phyloP scores from a whole-genome alignment of 75 land plant species.

The Cryptomeria japonica region DNA sequence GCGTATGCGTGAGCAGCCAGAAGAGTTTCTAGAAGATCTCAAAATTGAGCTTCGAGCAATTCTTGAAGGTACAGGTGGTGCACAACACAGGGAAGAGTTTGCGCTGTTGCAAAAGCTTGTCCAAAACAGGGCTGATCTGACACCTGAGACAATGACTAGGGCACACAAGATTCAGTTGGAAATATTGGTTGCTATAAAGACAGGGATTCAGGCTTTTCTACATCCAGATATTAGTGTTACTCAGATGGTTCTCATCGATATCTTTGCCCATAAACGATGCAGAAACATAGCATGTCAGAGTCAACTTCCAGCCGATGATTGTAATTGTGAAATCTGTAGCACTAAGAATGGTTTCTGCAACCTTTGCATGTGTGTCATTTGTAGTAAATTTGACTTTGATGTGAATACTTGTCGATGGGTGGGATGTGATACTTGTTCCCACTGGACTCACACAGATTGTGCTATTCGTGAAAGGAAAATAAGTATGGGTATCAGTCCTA shows the following conservation, averaged over 20 bases:
- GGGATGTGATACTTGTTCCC: slow-evolving; percentile 94
- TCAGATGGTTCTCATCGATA: slow-evolving; percentile 78
- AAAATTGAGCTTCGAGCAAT: slow-evolving; percentile 70
- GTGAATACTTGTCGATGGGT: slow-evolving; percentile 96
- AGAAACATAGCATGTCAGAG: slow-evolving; percentile 89
- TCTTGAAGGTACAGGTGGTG: slow-evolving; percentile 78
- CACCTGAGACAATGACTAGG: slow-evolving; percentile 56
- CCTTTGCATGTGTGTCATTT: slow-evolving; percentile 94
- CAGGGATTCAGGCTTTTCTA: slow-evolving; percentile 91
- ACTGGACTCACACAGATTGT: slow-evolving; percentile 99
- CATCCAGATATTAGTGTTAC: slow-evolving; percentile 83
- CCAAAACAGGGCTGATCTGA: slow-evolving; percentile 70
- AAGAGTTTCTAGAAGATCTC: slow-evolving; percentile 78
- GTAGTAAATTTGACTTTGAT: slow-evolving; percentile 95
- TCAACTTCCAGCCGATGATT: slow-evolving; percentile 89
- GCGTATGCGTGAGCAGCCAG: slow-evolving; percentile 75
- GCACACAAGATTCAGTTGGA: slow-evolving; percentile 87
- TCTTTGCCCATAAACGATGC: slow-evolving; percentile 84
- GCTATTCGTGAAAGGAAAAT: slow-evolving; percentile 80
- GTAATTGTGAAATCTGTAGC: slow-evolving; percentile 80
- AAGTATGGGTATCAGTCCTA: slow-evolving; percentile 63
- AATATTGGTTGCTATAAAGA: slow-evolving; percentile 87
- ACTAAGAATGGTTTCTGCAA: slow-evolving; percentile 91
- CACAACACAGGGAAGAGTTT: slow-evolving; percentile 85
- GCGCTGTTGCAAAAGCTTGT: slow-evolving; percentile 73